Percentiles rank a stretch among this genome's conserved stretches.
phyloP scores from a whole-genome alignment of 139 green algal genomes.

The Coccomyxa sp. region DNA sequence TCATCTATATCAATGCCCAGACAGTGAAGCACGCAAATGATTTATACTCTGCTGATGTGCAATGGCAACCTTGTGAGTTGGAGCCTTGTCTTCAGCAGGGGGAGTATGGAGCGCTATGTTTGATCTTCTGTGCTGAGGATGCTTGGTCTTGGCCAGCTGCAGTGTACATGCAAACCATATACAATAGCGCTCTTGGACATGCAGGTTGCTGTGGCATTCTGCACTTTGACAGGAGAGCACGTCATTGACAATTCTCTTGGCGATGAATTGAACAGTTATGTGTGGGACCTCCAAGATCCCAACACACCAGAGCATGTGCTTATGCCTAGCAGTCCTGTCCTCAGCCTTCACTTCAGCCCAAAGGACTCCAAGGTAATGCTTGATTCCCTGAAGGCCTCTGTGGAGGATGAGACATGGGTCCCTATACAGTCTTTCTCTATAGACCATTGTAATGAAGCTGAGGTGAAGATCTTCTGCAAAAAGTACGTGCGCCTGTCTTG shows the following conservation, averaged over 20 bases:
- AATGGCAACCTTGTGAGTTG: too few relatives aligned
- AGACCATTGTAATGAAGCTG: too few relatives aligned
- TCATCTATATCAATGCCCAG: too few relatives aligned
- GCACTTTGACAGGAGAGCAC: conserved; percentile 63
- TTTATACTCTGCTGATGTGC: too few relatives aligned
- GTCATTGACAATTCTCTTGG: too few relatives aligned
- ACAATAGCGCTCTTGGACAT: background rate
- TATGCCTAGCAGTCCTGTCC: conserved; percentile 67
- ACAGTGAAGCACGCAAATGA: too few relatives aligned
- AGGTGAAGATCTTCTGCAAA: background rate
- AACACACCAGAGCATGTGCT: conserved; percentile 79
- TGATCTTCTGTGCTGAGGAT: too few relatives aligned
- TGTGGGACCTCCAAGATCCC: conserved; percentile 91
- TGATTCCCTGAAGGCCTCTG: background rate
- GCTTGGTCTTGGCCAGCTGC: too few relatives aligned
- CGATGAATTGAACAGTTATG: too few relatives aligned
- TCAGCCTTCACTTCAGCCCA: conserved; percentile 76
- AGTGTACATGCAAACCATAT: too few relatives aligned
- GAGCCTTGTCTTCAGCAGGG: too few relatives aligned
- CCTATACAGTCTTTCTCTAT: background rate
- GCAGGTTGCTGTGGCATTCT: conserved; percentile 68
- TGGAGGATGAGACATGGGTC: background rate
- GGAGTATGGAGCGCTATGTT: too few relatives aligned
- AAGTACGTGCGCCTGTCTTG: background rate
- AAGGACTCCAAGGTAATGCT: conserved; percentile 24